Evolutionary conservation across 2,329 filamentous ascomycete species (phyloP).

Genomic region (Exophiala sp.): DNA sequence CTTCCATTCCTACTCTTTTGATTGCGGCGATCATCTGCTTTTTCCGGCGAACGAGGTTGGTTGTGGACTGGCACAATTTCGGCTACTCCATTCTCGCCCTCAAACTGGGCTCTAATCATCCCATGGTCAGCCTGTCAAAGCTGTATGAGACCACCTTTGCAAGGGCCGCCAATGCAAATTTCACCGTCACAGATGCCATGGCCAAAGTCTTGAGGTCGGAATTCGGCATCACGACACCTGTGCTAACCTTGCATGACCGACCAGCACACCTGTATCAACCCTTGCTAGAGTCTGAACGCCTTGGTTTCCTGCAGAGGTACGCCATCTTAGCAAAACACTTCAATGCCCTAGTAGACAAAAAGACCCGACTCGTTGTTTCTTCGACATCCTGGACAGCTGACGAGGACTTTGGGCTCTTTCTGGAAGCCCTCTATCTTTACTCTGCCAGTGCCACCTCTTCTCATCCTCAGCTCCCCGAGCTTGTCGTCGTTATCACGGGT

Average conservation of each 20-base stretch:
- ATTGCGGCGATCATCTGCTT: constrained; percentile 67
- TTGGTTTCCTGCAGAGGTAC: constrained; percentile 58
- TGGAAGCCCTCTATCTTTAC: constrained; percentile 74
- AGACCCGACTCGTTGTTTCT: constrained; percentile 70
- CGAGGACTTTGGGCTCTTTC: constrained; percentile 84
- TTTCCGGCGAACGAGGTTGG: constrained; percentile 70
- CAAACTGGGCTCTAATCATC: constrained; percentile 58
- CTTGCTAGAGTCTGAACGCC: constrained; percentile 47
- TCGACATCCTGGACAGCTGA: constrained; percentile 97
- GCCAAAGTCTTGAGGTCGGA: constrained; percentile 61
- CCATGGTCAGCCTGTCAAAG: constrained; percentile 69
- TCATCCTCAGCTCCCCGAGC: constrained; percentile 50
- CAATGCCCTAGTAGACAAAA: constrained; percentile 52
- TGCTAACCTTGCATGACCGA: constrained; percentile 76
- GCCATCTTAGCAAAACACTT: constrained; percentile 59
- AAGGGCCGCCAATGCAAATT: constrained; percentile 62
- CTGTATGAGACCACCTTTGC: constrained; percentile 72
- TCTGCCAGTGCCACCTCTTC: constrained; percentile 48
- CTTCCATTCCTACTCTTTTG: constrained; percentile 83
- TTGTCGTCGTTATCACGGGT: constrained; percentile 90
- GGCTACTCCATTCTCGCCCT: constrained; percentile 84
- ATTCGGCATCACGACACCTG: constrained; percentile 59
- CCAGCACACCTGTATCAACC: constrained; percentile 79
- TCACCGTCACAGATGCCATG: constrained; percentile 91
- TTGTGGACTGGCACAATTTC: constrained; percentile 99